These are phyloP conservation scores for Murraya koenigii DNA, from an alignment of 345 rosid species.

Conservation along the genomic window DNA sequence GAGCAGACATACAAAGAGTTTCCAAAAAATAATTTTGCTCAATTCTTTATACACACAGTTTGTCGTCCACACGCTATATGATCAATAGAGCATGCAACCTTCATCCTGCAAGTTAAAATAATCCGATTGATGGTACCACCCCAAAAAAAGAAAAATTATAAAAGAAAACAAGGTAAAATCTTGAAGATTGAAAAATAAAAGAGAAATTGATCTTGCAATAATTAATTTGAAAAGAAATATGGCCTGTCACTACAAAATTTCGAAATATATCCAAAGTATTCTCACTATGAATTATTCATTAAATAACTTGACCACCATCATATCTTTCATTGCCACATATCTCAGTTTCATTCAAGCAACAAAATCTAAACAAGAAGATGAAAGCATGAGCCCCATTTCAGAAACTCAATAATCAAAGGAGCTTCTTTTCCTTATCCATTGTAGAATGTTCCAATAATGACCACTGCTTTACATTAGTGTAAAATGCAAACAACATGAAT, in stretches of 20 bases:
- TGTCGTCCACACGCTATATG: too few species aligned
- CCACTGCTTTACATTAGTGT: constrained; percentile 65
- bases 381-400: not conserved
- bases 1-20: too few species aligned
- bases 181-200: too few species aligned
- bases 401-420: constrained; percentile 22
- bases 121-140: too few species aligned
- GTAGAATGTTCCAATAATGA: constrained; percentile 32
- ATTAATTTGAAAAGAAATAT: not conserved
- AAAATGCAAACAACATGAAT: constrained; percentile 39
- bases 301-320: not conserved
- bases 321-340: not conserved
- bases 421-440: not conserved
- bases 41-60: too few species aligned
- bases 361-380: not conserved
- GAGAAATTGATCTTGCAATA: too few species aligned
- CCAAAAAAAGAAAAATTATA: too few species aligned
- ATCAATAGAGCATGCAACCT: too few species aligned
- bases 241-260: not conserved
- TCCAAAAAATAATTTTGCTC: too few species aligned
- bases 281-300: not conserved
- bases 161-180: too few species aligned
- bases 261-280: not conserved
- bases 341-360: not conserved
- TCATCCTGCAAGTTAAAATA: too few species aligned